Evolutionary conservation across 2,329 filamentous ascomycete species (phyloP).

Genomic region (Emmonsiellopsis sp.): DNA sequence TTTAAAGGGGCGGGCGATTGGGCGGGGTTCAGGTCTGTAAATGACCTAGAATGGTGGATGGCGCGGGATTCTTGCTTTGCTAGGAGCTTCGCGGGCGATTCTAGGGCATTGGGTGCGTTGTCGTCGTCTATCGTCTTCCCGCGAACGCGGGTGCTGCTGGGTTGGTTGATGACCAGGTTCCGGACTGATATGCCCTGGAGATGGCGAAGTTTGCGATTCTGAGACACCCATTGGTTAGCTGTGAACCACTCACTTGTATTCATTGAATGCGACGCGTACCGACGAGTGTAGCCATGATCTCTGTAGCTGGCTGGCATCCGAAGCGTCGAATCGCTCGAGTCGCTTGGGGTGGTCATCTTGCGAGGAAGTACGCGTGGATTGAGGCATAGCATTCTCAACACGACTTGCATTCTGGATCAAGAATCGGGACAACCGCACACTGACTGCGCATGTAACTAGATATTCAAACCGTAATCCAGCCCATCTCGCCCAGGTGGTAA

Average conservation of each 20-base stretch:
- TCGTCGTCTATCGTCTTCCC: slow-evolving; percentile 66
- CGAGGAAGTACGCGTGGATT: background rate
- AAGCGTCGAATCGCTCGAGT: slow-evolving; percentile 12
- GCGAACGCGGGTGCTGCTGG: slow-evolving; percentile 33
- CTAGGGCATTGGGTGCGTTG: slow-evolving; percentile 57
- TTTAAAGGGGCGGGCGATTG: slow-evolving; percentile 7
- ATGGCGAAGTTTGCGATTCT: slow-evolving; percentile 85
- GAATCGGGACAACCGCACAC: too few relatives aligned
- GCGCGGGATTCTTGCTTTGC: slow-evolving; percentile 40
- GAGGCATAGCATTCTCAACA: background rate
- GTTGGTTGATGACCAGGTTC: slow-evolving; percentile 62
- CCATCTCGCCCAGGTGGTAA: too few relatives aligned
- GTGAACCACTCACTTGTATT: background rate
- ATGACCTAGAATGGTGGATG: slow-evolving; percentile 52
- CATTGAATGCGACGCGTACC: slow-evolving; percentile 24
- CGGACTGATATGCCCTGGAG: slow-evolving; percentile 78
- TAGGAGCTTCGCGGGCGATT: slow-evolving; percentile 59
- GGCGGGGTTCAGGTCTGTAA: slow-evolving; percentile 40
- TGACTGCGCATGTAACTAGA: too few relatives aligned
- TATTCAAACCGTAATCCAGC: too few relatives aligned
- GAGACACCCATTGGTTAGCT: slow-evolving; percentile 1
- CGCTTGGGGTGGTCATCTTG: background rate
- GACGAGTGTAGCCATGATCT: slow-evolving; percentile 45
- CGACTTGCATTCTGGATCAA: too few relatives aligned
- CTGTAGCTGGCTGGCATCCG: slow-evolving; percentile 29